A percentile compares a stretch with the other conserved stretches of the same genome.
phyloP scores from a whole-genome alignment of 139 green algal genomes.

The Chlorella sp. region DNA sequence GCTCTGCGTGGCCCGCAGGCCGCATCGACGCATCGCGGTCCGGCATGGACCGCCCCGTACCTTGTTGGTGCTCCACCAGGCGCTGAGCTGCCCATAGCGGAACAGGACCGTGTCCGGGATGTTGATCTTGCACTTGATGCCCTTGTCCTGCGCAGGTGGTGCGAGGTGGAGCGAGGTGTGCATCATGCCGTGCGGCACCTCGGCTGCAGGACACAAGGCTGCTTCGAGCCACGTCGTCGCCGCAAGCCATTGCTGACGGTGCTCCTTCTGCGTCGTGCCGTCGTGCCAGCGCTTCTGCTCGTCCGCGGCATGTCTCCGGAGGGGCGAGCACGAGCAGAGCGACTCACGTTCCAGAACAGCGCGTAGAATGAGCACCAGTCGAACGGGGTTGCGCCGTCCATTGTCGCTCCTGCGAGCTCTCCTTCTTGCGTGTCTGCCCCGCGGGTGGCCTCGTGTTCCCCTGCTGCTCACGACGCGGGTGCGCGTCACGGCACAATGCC shows the following conservation, averaged over 20 bases:
- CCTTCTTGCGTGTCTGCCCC: too few species aligned
- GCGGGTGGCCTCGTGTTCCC: too few species aligned
- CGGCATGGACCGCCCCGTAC: slow-evolving; percentile 22
- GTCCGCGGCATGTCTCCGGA: neutral
- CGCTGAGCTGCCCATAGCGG: slow-evolving; percentile 30
- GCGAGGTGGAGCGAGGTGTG: neutral
- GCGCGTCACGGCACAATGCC: too few species aligned
- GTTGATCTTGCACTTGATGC: slow-evolving; percentile 43
- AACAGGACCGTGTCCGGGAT: slow-evolving; percentile 54
- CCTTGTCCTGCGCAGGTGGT: slow-evolving; percentile 39
- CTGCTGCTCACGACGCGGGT: too few species aligned
- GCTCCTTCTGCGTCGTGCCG: too few species aligned
- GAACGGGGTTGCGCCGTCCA: too few species aligned
- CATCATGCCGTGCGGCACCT: neutral
- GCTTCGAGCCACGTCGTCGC: too few species aligned
- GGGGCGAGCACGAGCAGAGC: neutral
- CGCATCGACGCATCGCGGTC: slow-evolving; percentile 29
- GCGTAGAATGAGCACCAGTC: slow-evolving; percentile 5
- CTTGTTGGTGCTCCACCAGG: slow-evolving; percentile 50
- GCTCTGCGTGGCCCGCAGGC: slow-evolving; percentile 8
- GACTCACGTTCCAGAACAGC: slow-evolving; percentile 9
- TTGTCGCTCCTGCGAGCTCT: too few species aligned
- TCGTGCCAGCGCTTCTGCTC: too few species aligned
- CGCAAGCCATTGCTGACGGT: too few species aligned
- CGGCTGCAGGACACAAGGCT: too few species aligned